Evolutionary conservation across 2,329 filamentous ascomycete species (phyloP).

Genomic region (Epichloe sp.): DNA sequence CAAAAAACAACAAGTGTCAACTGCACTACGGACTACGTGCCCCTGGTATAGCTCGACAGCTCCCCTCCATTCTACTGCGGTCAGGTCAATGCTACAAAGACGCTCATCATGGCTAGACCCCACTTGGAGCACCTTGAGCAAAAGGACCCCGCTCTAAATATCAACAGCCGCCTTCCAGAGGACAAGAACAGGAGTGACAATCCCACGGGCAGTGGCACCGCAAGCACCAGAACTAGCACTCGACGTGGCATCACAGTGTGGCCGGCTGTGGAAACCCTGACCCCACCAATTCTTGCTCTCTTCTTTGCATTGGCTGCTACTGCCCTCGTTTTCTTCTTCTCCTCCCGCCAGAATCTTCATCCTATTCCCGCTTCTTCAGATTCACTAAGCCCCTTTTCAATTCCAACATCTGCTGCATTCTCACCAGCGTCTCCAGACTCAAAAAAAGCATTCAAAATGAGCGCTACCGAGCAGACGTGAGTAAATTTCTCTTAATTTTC

Average conservation of each 20-base stretch:
- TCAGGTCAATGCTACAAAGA: neutral
- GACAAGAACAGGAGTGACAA: neutral
- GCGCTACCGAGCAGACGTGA: slow-evolving; percentile 75
- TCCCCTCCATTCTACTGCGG: too few species aligned
- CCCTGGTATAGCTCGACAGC: too few species aligned
- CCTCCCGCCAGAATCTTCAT: slow-evolving; percentile 6
- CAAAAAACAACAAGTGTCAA: neutral
- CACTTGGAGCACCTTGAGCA: slow-evolving; percentile 1
- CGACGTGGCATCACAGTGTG: slow-evolving; percentile 13
- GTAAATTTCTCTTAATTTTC: slow-evolving; percentile 19
- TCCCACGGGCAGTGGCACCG: neutral
- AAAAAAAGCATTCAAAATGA: slow-evolving; percentile 40
- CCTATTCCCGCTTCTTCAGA: slow-evolving; percentile 17
- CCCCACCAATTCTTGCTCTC: slow-evolving; percentile 30
- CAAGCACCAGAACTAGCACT: neutral
- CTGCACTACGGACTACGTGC: too few species aligned
- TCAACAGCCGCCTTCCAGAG: neutral
- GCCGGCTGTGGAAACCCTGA: slow-evolving; percentile 24
- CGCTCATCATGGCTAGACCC: slow-evolving; percentile 5
- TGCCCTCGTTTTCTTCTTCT: slow-evolving; percentile 14
- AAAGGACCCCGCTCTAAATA: slow-evolving; percentile 5
- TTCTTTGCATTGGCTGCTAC: slow-evolving; percentile 24
- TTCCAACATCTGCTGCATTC: slow-evolving; percentile 11
- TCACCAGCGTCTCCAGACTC: slow-evolving; percentile 15
- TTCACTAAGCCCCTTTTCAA: slow-evolving; percentile 15